Conservation (phyloP, 1,284 basidiomycete genomes). For the Naganishia cerealis region DNA sequence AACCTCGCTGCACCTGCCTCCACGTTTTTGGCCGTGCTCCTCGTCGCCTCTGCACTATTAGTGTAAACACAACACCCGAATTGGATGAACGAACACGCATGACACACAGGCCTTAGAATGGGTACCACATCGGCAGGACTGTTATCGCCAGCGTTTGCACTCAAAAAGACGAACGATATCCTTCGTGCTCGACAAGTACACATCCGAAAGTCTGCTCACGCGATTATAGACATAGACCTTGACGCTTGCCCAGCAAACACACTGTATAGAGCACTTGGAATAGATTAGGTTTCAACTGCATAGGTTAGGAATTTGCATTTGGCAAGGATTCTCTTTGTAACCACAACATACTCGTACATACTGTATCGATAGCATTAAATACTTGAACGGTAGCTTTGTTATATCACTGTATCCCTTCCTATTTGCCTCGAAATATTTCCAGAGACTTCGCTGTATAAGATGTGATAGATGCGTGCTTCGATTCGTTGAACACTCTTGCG, state of each 20-base stretch:
- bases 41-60: neutral
- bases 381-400: neutral
- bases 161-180: neutral
- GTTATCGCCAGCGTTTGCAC: neutral
- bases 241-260: neutral
- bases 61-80: neutral
- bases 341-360: slow-evolving; percentile 11
- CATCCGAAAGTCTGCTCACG: neutral
- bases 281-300: neutral
- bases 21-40: slow-evolving; percentile 9
- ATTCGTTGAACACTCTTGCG: no score
- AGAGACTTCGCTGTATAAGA: no score
- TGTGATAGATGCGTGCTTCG: no score
- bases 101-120: neutral
- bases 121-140: neutral
- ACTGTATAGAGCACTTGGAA: slow-evolving; percentile 9
- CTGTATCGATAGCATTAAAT: slow-evolving; percentile 27
- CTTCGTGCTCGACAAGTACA: neutral
- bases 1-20: slow-evolving; percentile 10
- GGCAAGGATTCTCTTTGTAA: slow-evolving; percentile 7
- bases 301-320: neutral
- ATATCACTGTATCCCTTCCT: no score
- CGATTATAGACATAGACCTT: neutral
- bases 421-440: no score
- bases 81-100: neutral